Evolutionary conservation across 345 rosid genomes (phyloP).

Genomic region (Orychophragmus violaceus): DNA sequence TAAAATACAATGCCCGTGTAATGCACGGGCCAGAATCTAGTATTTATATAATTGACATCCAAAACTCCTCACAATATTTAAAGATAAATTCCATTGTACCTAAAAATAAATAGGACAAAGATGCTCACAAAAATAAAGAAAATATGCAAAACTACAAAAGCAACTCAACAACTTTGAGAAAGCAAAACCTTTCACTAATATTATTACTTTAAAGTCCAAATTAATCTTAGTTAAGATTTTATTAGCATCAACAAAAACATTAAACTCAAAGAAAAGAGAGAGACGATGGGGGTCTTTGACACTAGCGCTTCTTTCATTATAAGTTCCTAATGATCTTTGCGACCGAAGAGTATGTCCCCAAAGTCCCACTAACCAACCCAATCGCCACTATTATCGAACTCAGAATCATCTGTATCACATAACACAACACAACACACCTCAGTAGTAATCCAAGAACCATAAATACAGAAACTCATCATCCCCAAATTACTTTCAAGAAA

Average conservation of each 20-base stretch:
- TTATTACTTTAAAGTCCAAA: neutral
- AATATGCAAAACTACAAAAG: neutral
- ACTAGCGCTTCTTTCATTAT: slow-evolving; percentile 21
- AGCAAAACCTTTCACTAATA: slow-evolving; percentile 4
- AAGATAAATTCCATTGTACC: no score
- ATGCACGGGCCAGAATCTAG: no score
- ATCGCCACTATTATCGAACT: slow-evolving; percentile 33
- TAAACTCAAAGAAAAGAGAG: slow-evolving; percentile 6
- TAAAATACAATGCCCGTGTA: no score
- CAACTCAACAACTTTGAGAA: neutral
- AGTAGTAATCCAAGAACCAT: neutral
- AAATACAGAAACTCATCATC: neutral
- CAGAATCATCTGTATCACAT: slow-evolving; percentile 41
- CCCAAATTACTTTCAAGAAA: neutral
- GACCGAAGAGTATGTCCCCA: slow-evolving; percentile 65
- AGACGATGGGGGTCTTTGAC: neutral
- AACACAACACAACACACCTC: neutral
- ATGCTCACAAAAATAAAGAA: neutral
- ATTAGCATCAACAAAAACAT: slow-evolving; percentile 15
- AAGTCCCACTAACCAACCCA: slow-evolving; percentile 48
- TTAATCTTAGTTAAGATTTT: slow-evolving; percentile 4
- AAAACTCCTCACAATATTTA: no score
- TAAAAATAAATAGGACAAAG: neutral
- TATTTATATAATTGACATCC: no score
- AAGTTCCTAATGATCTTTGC: slow-evolving; percentile 34